Percentiles rank a stretch among this genome's conserved stretches.
phyloP scores from a whole-genome alignment of 1,284 basidiomycete species.

The Puccinia coronata region DNA sequence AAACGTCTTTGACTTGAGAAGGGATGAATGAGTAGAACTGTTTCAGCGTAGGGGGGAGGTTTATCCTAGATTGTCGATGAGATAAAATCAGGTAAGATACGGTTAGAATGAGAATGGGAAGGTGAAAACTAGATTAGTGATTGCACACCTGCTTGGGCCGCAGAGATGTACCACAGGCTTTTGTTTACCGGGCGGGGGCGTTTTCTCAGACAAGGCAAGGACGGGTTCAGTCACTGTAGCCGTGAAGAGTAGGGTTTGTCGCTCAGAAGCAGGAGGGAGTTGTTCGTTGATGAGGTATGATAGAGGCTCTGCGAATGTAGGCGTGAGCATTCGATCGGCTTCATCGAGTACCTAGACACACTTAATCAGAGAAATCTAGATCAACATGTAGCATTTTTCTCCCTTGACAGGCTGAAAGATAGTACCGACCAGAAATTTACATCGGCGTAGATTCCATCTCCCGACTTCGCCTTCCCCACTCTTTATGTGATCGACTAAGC shows the following conservation, averaged over 20 bases:
- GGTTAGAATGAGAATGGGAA: constrained; percentile 25
- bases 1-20: constrained; percentile 88
- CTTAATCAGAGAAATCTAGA: neutral
- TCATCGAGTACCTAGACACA: constrained; percentile 79
- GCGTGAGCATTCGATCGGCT: constrained; percentile 87
- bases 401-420: neutral
- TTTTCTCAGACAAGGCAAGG: constrained; percentile 72
- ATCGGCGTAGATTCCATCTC: constrained; percentile 79
- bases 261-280: constrained; percentile 69
- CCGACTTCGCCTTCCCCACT: constrained; percentile 68
- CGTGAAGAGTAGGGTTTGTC: constrained; percentile 95
- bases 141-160: constrained; percentile 67
- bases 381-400: neutral
- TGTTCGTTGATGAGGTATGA: constrained; percentile 71
- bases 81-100: constrained; percentile 24
- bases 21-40: constrained; percentile 92
- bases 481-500: constrained; percentile 85
- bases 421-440: constrained; percentile 76
- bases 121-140: neutral
- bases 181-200: constrained; percentile 77
- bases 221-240: constrained; percentile 89
- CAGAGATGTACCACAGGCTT: constrained; percentile 85
- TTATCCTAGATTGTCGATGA: constrained; percentile 65
- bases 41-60: constrained; percentile 78
- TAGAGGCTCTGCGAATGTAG: constrained; percentile 85